Conservation (phyloP, 2,329 filamentous ascomycete genomes). For the Coccinonectria pachysandricola region DNA sequence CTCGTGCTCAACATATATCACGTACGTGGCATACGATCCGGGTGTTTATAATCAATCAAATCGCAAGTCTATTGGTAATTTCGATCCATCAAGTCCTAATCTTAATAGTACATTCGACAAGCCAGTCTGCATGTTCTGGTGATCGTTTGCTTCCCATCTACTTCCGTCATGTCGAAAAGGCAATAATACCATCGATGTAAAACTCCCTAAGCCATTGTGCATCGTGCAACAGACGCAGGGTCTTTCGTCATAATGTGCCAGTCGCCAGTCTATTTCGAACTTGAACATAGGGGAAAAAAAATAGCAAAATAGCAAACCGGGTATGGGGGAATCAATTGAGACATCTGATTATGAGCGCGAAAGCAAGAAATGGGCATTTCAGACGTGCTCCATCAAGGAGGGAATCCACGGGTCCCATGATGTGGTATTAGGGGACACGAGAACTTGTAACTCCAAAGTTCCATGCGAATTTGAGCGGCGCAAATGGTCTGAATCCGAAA, state of each 20-base stretch:
- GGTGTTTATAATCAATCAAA: no score
- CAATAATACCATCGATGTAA: no score
- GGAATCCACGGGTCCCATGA: slow-evolving; percentile 7
- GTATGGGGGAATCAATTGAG: slow-evolving; percentile 14
- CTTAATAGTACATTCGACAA: no score
- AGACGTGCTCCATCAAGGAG: slow-evolving; percentile 19
- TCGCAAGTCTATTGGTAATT: no score
- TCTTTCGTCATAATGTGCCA: slow-evolving; percentile 18
- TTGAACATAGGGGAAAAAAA: slow-evolving; percentile 16
- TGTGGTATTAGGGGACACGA: slow-evolving; percentile 12
- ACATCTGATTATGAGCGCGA: slow-evolving; percentile 3
- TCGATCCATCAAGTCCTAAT: no score
- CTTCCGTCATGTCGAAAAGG: no score
- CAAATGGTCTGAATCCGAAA: slow-evolving; percentile 10
- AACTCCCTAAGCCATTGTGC: no score
- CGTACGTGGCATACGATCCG: no score
- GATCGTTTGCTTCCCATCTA: no score
- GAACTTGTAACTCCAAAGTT: slow-evolving; percentile 13
- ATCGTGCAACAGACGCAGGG: slow-evolving; percentile 19
- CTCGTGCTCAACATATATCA: no score
- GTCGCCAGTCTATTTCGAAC: slow-evolving; percentile 19
- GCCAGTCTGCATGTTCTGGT: no score
- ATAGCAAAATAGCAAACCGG: slow-evolving; percentile 12
- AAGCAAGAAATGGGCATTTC: slow-evolving; percentile 9
- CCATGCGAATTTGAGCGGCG: slow-evolving; percentile 8